Evolutionary conservation across 352 stramenopile genomes (phyloP), one percentile per base, ranked within the genome.

Genomic region (Phytophthora sansomeana): DNA sequence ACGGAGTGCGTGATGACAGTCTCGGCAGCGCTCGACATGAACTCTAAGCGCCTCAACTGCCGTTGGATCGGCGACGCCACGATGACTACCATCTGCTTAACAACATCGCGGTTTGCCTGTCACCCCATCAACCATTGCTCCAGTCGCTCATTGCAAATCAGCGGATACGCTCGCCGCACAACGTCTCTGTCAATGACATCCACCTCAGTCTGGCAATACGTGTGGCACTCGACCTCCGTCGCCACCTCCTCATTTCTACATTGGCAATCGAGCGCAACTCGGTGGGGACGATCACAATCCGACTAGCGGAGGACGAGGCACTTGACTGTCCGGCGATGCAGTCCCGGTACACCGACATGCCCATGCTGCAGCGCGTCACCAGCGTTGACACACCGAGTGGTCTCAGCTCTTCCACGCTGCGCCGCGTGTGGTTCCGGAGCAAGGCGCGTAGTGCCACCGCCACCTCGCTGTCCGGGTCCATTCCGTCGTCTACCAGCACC

Each of bases 381-480:
- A 59, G 46, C 51, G 29, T 29, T 10, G 33, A 58, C 35, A 6
- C 11, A 1, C 21, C 16, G n/a, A n/a, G 13, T 11, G 17, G 6
- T 4, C 32, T 32, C 29, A 5, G 14, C 16, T 11, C 11, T 11
- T 49, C 39, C 46, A 69, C 46, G 30, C 39, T 53, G 36, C 59
- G 30, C 33, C 38, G 58, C 21, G 14, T 58, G 17, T 58, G 52
- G 0, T 65, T 69, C 26, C 65, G 58, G 14, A 56, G 65, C 53
- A 62, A 74, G 32, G 43, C 26, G 5, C 52, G 66, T 5, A 60
- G 39, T 24, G 41, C 39, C 14, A 63, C 60, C 1, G 32, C 66
- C 13, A 43, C 57, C 17, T 69, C 66, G 29, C 14, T 60, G 13
- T 56, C 56, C n/a, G 48, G 26, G 13, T 63, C 66, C 44, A n/a